These are phyloP conservation scores for Aspergillus uvarum DNA, from an alignment of 2,329 filamentous ascomycete species.

Conservation along the genomic window DNA sequence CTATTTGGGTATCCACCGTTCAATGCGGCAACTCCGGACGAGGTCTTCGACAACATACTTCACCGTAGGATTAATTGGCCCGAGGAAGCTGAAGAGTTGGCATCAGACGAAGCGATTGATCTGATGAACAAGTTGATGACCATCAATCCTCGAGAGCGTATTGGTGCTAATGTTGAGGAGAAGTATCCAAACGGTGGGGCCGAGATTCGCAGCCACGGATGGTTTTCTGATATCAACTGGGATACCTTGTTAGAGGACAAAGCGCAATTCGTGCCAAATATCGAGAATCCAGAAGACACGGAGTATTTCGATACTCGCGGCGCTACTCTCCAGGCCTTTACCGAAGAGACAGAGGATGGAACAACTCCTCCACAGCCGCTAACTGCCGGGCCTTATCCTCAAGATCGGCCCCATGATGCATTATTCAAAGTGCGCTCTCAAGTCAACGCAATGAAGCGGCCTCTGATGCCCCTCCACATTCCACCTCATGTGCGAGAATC, in stretches of 20 bases:
- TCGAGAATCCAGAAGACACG: conserved; percentile 92
- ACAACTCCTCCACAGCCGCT: conserved; percentile 68
- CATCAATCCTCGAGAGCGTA: conserved; percentile 73
- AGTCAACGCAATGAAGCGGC: conserved; percentile 82
- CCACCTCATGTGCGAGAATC: conserved; percentile 92
- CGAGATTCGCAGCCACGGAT: conserved; percentile 84
- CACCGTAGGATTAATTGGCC: conserved; percentile 91
- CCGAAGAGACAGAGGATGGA: conserved; percentile 92
- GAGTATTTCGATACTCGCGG: conserved; percentile 96
- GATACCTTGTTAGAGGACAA: conserved; percentile 89
- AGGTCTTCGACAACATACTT: conserved; percentile 96
- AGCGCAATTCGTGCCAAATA: conserved; percentile 88
- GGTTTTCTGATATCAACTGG: conserved; percentile 89
- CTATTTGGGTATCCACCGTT: conserved; percentile 92
- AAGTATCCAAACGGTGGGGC: conserved; percentile 80
- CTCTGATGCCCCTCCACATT: conserved; percentile 92
- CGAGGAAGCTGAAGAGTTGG: conserved; percentile 72
- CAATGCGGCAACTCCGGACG: conserved; percentile 82
- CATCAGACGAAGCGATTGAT: conserved; percentile 87
- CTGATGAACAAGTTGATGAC: conserved; percentile 91
- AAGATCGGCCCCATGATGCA: conserved; percentile 88
- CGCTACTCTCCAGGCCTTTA: conserved; percentile 87
- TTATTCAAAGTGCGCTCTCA: conserved; percentile 85
- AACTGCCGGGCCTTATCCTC: conserved; percentile 70
- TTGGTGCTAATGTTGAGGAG: conserved; percentile 83